These are phyloP conservation scores for Nicotiana tabacum DNA, from an alignment of 257 asterid genomes.

Conservation along the genomic window DNA sequence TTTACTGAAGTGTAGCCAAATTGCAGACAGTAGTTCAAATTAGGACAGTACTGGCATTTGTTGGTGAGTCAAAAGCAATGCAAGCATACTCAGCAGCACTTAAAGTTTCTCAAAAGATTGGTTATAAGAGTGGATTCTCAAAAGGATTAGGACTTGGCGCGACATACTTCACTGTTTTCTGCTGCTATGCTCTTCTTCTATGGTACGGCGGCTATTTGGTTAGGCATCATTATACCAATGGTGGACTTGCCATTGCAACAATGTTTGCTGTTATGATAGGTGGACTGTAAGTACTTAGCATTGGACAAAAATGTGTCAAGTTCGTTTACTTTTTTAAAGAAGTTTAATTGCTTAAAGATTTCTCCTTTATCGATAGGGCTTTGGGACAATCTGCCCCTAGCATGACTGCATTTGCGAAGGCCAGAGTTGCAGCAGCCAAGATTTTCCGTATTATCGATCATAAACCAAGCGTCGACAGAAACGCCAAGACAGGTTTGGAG, in stretches of 20 bases:
- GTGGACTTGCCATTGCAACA: constrained; percentile 90
- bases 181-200: constrained; percentile 80
- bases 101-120: constrained; percentile 53
- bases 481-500: constrained; percentile 52
- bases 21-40: constrained; percentile 78
- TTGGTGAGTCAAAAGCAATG: constrained; percentile 90
- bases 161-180: constrained; percentile 78
- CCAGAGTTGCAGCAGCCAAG: constrained; percentile 88
- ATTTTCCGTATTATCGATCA: constrained; percentile 73
- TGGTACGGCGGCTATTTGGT: constrained; percentile 95
- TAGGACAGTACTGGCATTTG: constrained; percentile 68
- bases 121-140: constrained; percentile 71
- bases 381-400: constrained; percentile 91
- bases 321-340: neutral
- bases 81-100: constrained; percentile 71
- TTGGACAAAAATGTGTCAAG: neutral
- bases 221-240: constrained; percentile 79
- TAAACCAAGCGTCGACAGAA: constrained; percentile 55
- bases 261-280: constrained; percentile 98
- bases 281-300: constrained; percentile 61
- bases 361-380: constrained; percentile 38
- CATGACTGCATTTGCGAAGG: constrained; percentile 90
- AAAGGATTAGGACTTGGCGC: constrained; percentile 87
- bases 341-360: neutral
- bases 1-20: constrained; percentile 15